Evolutionary conservation across 768 basidiomycete species (phyloP), one percentile per base, ranked within the genome.

Genomic region (Psilocybe cubensis): DNA sequence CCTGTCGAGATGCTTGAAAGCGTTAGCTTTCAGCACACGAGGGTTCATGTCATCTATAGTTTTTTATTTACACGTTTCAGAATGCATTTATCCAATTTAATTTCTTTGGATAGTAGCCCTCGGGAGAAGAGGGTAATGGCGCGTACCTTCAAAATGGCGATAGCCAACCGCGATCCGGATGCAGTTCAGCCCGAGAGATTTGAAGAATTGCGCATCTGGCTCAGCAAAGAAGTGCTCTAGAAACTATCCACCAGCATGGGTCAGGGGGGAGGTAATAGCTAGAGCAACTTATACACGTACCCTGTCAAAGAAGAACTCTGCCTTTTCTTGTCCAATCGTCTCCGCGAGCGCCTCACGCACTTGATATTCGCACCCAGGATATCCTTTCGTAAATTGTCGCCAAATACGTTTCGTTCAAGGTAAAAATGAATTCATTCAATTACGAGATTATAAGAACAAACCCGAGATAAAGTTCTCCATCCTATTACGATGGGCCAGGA

Each of bases 1-100:
- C 18, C 89, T 80, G 59, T 94, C 92, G 45, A 94, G 85, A 70
- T 92, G 89, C 67, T 88, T 88, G 77, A 92, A 89, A n/a, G 92
- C 89, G 20, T 80, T 76, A 47, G 81, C 69, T 65, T 91, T 92
- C 56, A 92, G 80, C 0, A 91, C 85, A n/a, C 88, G 83, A 28
- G 92, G 91, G 66, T 91, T 90, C 80, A 86, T 78, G 69, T 92
- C 91, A 71, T 94, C 77, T 78, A 46, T 4, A 43, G n/a, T n/a
- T n/a, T n/a, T n/a, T n/a, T 8, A 14, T 25, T 12, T 21, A 29
- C 28, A 14, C 23, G 14, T 23, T 38, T 28, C 14, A 50, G n/a
- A n/a, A n/a, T n/a, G n/a, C n/a, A n/a, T n/a, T n/a, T n/a, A n/a
- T n/a, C n/a, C n/a, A n/a, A n/a, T n/a, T n/a, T n/a, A n/a, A n/a